phyloP scores from a whole-genome alignment of 1,139 yeast species.

The Suhomyces anneliseae region DNA sequence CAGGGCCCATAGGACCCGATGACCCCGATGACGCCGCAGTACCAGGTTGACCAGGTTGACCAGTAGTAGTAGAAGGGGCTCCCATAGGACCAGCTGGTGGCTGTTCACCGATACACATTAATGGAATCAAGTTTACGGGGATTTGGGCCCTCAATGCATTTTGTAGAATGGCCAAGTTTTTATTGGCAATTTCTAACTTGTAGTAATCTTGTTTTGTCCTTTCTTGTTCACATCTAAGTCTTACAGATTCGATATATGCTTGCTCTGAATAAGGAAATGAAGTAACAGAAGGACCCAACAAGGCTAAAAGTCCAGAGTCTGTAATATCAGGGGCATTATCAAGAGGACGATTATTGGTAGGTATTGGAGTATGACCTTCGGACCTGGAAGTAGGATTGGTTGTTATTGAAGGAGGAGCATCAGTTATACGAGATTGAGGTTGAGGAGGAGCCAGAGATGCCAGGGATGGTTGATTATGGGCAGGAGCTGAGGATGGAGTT shows the following conservation, averaged over 20 bases:
- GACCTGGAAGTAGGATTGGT: slow-evolving; percentile 1
- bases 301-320: slow-evolving; percentile 26
- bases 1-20: not conserved
- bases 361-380: slow-evolving; percentile 2
- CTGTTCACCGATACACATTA: slow-evolving; percentile 46
- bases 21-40: no score
- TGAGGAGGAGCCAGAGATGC: slow-evolving; percentile 1
- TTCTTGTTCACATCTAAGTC: slow-evolving; percentile 74
- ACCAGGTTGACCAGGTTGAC: not conserved
- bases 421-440: not conserved
- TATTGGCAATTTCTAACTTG: slow-evolving; percentile 60
- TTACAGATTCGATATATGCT: slow-evolving; percentile 62
- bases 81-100: slow-evolving; percentile 2
- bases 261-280: slow-evolving; percentile 64
- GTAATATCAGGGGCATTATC: slow-evolving; percentile 7
- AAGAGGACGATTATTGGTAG: not conserved
- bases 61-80: not conserved
- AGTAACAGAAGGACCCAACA: slow-evolving; percentile 54
- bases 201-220: slow-evolving; percentile 80
- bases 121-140: slow-evolving; percentile 68
- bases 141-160: slow-evolving; percentile 63
- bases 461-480: not conserved
- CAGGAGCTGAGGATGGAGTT: not conserved
- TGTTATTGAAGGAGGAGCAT: not conserved
- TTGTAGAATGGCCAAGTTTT: slow-evolving; percentile 61